Evolutionary conservation across 768 basidiomycete genomes (phyloP), one percentile per base, ranked within the genome.

Genomic region (Mycena vulgaris): DNA sequence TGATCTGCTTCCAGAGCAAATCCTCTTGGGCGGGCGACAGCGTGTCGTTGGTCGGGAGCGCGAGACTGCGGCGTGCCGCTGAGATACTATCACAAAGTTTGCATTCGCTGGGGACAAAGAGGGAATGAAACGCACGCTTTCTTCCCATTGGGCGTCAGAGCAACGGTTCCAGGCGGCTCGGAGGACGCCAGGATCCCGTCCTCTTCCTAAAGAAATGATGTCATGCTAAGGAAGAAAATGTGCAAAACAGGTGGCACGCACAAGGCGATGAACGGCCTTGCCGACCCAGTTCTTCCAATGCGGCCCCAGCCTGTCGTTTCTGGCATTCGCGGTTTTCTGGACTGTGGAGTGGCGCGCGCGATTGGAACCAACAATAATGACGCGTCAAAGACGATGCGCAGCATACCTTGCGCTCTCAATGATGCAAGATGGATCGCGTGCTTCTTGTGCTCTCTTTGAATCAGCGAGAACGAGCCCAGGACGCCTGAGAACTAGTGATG

Each of bases 251-350:
- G 35, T 49, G 5, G 10, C 6, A 75, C 84, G 17, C 37, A 87
- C 88, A 52, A 88, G 80, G 66, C 82, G 85, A 39, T 82, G 79
- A 0, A 88, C 80, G 10, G 87, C 82, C 63, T 82, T 84, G 31
- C 80, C 75, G 28, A 88, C 84, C 85, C 86, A 88, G 31, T 76
- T 82, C 17, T 82, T 77, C 88, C 87, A 88, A 39, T 84, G 80
- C 8, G 85, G 85, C 5, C 87, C 87, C 13, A 88, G 79, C 53
- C 80, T 84, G 53, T 87, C 86, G 63, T 84, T 80, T 49, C 80
- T 81, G 31, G 77, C 79, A 51, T 82, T 73, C 14, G 87, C 87
- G 57, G 78, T 84, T 74, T 83, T 88, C 68, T 82, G 84, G 25
- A 88, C 88, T 88, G n/a, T n/a, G 53, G 33, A 31, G 42, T 28